Evolutionary conservation across 129 eudicot species (phyloP).

Genomic region (Artemisia argyi): DNA sequence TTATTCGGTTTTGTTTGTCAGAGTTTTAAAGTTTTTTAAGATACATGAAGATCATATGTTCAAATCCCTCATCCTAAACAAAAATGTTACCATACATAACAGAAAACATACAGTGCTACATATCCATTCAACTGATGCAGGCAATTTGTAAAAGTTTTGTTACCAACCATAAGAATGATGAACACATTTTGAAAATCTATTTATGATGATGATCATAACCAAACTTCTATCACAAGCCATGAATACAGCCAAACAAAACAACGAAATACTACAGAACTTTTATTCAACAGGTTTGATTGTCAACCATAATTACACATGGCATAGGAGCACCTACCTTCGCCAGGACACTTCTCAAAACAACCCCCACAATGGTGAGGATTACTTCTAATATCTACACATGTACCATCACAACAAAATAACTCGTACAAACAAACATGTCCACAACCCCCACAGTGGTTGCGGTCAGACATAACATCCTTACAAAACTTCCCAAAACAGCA

Average conservation of each 20-base stretch:
- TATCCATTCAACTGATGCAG: constrained; percentile 4
- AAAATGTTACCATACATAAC: not conserved
- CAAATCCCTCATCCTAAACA: not conserved
- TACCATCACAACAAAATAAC: constrained; percentile 47
- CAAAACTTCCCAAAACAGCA: constrained; percentile 52
- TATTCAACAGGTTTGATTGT: not conserved
- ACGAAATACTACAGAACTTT: not conserved
- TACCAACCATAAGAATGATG: constrained; percentile 6
- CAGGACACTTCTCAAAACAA: constrained; percentile 43
- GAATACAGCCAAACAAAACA: constrained; percentile 2
- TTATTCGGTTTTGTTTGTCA: too few relatives aligned
- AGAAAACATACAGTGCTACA: not conserved
- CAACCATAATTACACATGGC: constrained; percentile 51
- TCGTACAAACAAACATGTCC: constrained; percentile 45
- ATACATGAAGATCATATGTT: not conserved
- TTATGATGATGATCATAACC: not conserved
- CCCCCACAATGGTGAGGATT: constrained; percentile 55
- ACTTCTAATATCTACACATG: constrained; percentile 45
- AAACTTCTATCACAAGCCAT: not conserved
- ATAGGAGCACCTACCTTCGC: constrained; percentile 39
- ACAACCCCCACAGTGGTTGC: constrained; percentile 47
- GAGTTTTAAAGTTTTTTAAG: too few relatives aligned
- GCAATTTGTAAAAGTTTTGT: constrained; percentile 3
- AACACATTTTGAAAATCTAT: not conserved
- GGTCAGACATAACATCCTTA: constrained; percentile 39